Evolutionary conservation across 2,329 filamentous ascomycete species (phyloP).

Genomic region (Orbilia ellipsospora): DNA sequence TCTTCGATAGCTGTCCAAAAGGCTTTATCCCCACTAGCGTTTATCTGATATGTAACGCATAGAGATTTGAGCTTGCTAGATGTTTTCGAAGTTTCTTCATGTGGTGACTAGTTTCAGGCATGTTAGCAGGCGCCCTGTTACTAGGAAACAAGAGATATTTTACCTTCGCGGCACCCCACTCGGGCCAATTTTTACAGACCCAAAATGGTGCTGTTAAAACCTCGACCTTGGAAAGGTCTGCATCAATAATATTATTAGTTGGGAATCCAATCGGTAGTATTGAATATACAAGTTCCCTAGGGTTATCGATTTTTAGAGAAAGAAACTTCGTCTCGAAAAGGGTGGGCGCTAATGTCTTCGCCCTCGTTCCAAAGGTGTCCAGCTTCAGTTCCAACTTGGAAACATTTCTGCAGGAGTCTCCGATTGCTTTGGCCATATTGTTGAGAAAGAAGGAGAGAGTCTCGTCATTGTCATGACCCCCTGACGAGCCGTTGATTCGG

Average conservation of each 20-base stretch:
- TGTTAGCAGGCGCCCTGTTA: no score
- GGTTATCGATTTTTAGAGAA: not conserved
- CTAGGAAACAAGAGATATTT: no score
- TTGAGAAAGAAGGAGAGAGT: not conserved
- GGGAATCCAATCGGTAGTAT: not conserved
- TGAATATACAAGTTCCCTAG: slow-evolving; percentile 24
- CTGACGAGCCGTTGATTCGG: not conserved
- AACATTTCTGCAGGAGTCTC: slow-evolving; percentile 24
- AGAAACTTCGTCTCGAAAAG: slow-evolving; percentile 5
- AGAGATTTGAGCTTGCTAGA: slow-evolving; percentile 11
- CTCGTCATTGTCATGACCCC: not conserved
- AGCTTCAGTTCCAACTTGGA: slow-evolving; percentile 14
- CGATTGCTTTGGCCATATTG: slow-evolving; percentile 12
- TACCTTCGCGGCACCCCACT: not conserved
- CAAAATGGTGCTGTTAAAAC: slow-evolving; percentile 4
- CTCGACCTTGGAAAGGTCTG: slow-evolving; percentile 15
- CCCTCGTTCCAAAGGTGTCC: not conserved
- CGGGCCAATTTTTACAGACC: slow-evolving; percentile 20
- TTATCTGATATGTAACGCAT: slow-evolving; percentile 3
- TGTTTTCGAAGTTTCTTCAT: no score
- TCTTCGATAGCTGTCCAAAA: slow-evolving; percentile 1
- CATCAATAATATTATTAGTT: slow-evolving; percentile 11
- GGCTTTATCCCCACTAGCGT: not conserved
- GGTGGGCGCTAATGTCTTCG: not conserved
- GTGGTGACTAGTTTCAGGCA: no score